Evolutionary conservation across 2,329 filamentous ascomycete species (phyloP), one percentile per base, ranked within the genome.

Genomic region (Leptosphaerulina australis): DNA sequence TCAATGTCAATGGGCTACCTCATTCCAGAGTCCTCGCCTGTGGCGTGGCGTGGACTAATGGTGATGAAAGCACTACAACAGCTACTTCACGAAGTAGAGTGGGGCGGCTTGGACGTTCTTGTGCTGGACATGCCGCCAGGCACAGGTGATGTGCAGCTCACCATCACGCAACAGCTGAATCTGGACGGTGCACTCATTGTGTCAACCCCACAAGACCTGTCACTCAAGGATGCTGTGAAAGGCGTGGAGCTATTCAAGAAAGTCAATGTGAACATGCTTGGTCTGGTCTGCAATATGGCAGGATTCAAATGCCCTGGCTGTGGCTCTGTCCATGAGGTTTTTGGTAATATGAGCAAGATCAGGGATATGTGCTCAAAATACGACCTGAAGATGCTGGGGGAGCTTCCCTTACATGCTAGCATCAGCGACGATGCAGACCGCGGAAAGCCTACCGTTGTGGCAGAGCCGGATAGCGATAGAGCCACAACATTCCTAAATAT

Each of bases 1-100:
- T 95, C 91, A 45, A 99, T 99, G 94, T 97, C 92, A 0, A 97
- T 99, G 90, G 94, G 94, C 39, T 97, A 96, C 59, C 81, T 99
- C 0, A 85, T 96, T 1, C 84, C 83, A 15, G 87, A 91, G 58
- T 82, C 85, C 9, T 88, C 90, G 4, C 90, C 92, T 0, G 88
- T 99, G 12, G 92, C 94, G 24, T 99, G 94, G 94, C 85, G 94
- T 41, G 94, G 94, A 0, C 82, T 96, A 2, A 97, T 99, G 92
- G 90, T 97, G 11, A 95, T 96, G 81, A 99, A 97, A 69, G 94
- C 94, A 0, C 81, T 99, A 58, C 92, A 97, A 62, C 94, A 99
- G 69, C 84, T 99, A 4, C 82, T 99, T 6, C 93, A 97, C 70
- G 91, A 96, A 61, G 94, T 99, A 0, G 88, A 94, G 44, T 99